These are phyloP conservation scores for Selaginella tamariscina DNA, from an alignment of 75 land plant species.

Conservation along the genomic window DNA sequence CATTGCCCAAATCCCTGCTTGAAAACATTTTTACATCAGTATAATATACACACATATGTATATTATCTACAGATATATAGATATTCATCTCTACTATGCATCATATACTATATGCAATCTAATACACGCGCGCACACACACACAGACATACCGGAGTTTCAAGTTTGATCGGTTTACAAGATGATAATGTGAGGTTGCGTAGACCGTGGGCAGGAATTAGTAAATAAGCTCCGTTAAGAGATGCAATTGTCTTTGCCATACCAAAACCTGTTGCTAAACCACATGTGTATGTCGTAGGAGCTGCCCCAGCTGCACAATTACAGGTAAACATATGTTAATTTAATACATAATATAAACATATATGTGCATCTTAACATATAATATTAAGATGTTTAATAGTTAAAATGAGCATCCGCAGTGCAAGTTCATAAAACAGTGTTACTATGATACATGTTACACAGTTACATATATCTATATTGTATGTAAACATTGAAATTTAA, in stretches of 20 bases:
- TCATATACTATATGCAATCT: too few species aligned
- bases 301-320: slow-evolving; percentile 28
- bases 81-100: too few species aligned
- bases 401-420: too few species aligned
- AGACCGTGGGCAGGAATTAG: slow-evolving; percentile 72
- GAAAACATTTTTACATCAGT: neutral
- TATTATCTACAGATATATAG: slow-evolving; percentile 54
- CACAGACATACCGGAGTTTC: too few species aligned
- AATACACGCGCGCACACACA: too few species aligned
- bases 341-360: neutral
- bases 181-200: slow-evolving; percentile 42
- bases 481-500: too few species aligned
- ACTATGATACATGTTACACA: neutral
- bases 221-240: slow-evolving; percentile 58
- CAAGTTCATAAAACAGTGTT: slow-evolving; percentile 2
- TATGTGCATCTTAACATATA: neutral
- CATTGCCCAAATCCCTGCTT: slow-evolving; percentile 39
- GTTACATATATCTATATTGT: too few species aligned
- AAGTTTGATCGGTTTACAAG: slow-evolving; percentile 13
- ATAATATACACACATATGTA: slow-evolving; percentile 36
- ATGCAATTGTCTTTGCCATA: slow-evolving; percentile 57
- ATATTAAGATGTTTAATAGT: too few species aligned
- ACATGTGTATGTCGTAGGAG: slow-evolving; percentile 7
- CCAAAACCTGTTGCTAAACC: slow-evolving; percentile 40
- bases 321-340: slow-evolving; percentile 3